Percentiles rank a stretch among this genome's conserved stretches.
Evolutionary conservation across 192 early-diverging fungal species (phyloP).

Genomic region (Backusella sp.): DNA sequence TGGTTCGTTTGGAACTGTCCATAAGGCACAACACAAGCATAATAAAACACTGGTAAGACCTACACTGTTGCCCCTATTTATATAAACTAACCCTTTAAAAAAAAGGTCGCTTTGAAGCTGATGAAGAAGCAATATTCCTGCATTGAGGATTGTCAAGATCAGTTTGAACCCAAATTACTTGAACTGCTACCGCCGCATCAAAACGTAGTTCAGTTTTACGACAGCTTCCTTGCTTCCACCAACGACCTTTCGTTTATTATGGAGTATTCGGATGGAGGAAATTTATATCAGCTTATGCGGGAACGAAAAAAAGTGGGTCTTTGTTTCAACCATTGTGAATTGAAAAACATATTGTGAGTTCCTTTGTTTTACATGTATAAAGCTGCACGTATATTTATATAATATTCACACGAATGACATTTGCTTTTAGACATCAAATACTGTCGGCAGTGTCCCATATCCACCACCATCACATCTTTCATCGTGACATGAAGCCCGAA

Average conservation of each 20-base stretch:
- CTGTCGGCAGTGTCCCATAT: constrained; percentile 87
- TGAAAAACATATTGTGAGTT: constrained; percentile 78
- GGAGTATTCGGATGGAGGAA: constrained; percentile 89
- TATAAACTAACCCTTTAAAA: background rate
- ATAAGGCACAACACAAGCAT: constrained; percentile 59
- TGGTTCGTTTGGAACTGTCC: constrained; percentile 81
- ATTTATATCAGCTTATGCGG: constrained; percentile 89
- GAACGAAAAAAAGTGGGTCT: constrained; percentile 58
- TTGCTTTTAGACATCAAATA: constrained; percentile 70
- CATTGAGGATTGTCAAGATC: constrained; percentile 66
- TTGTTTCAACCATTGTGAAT: constrained; percentile 56
- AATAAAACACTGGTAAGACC: constrained; percentile 62
- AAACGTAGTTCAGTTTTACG: constrained; percentile 80
- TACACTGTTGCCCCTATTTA: background rate
- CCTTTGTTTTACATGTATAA: background rate
- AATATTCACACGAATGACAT: background rate
- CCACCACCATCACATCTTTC: constrained; percentile 88
- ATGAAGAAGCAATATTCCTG: constrained; percentile 84
- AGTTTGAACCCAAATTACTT: constrained; percentile 80
- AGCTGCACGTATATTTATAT: background rate
- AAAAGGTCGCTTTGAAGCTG: constrained; percentile 87
- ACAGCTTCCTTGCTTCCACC: constrained; percentile 72
- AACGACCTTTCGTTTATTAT: constrained; percentile 91
- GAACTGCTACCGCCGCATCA: constrained; percentile 69
- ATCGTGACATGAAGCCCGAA: constrained; percentile 76